phyloP scores from a whole-genome alignment of 1,284 basidiomycete genomes.

The Tranzscheliella williamsii region DNA sequence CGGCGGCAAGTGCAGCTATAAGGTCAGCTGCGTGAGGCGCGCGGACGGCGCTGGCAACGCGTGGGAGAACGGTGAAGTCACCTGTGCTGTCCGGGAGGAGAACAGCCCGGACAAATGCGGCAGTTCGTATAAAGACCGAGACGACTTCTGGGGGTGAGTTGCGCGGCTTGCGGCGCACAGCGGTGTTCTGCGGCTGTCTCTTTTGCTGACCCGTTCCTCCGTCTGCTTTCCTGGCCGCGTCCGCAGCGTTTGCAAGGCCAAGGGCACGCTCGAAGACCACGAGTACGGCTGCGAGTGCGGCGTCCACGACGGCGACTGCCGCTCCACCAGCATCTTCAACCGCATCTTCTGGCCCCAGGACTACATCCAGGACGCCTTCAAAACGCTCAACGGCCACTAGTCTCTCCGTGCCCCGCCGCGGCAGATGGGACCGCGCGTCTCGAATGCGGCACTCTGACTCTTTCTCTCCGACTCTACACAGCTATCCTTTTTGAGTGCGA shows the following conservation, averaged over 20 bases:
- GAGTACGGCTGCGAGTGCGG: slow-evolving; percentile 36
- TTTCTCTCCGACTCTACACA: no score
- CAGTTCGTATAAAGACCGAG: not conserved
- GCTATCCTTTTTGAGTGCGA: no score
- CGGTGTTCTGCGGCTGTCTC: no score
- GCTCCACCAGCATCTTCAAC: not conserved
- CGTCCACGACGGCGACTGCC: slow-evolving; percentile 14
- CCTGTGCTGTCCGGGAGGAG: slow-evolving; percentile 11
- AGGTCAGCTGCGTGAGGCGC: slow-evolving; percentile 8
- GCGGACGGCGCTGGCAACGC: slow-evolving; percentile 4
- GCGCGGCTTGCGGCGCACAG: no score
- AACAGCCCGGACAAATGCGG: slow-evolving; percentile 14
- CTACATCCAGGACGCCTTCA: slow-evolving; percentile 8
- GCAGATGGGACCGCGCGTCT: no score
- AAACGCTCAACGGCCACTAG: no score
- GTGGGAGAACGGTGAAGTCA: slow-evolving; percentile 10
- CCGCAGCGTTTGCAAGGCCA: slow-evolving; percentile 14
- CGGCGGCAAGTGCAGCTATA: slow-evolving; percentile 15
- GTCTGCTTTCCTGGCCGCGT: not conserved
- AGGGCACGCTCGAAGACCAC: slow-evolving; percentile 4
- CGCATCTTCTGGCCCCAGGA: slow-evolving; percentile 21
- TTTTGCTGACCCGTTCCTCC: not conserved
- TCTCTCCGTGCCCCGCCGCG: no score
- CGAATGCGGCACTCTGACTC: no score
- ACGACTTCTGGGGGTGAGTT: slow-evolving; percentile 21